These are phyloP conservation scores for Acanthamoeba lugdunensis DNA, from an alignment of 208 protist genomes.

Conservation along the genomic window DNA sequence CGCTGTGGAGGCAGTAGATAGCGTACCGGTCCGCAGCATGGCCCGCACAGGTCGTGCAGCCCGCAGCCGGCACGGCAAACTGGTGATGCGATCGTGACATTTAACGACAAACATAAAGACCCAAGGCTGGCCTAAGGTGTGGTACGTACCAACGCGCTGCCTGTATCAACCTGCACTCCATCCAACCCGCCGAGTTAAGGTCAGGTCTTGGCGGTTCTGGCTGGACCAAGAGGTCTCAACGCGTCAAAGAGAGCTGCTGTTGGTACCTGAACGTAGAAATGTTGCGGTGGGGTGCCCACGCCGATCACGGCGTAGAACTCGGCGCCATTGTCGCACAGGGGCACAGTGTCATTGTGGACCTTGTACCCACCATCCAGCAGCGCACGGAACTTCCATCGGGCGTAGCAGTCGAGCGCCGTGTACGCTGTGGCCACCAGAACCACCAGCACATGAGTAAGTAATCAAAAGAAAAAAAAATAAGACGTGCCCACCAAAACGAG, in stretches of 20 bases:
- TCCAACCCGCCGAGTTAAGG: neutral
- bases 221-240: neutral
- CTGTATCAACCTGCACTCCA: slow-evolving; percentile 24
- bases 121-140: neutral
- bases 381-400: neutral
- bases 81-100: neutral
- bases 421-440: neutral
- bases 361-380: slow-evolving; percentile 6
- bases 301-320: slow-evolving; percentile 50
- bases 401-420: slow-evolving; percentile 9
- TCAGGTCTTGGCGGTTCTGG: neutral
- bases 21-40: slow-evolving; percentile 15
- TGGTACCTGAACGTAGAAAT: slow-evolving; percentile 41
- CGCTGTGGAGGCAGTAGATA: neutral
- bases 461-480: too few relatives aligned
- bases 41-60: slow-evolving; percentile 8
- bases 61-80: slow-evolving; percentile 45
- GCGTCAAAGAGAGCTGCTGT: neutral
- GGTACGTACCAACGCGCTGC: slow-evolving; percentile 15
- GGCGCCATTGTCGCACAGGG: slow-evolving; percentile 30
- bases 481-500: neutral
- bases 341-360: slow-evolving; percentile 10
- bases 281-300: slow-evolving; percentile 7
- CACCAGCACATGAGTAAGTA: neutral
- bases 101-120: neutral